Evolutionary conservation across 140 eudicot genomes (phyloP).

Genomic region (Cichorium intybus): DNA sequence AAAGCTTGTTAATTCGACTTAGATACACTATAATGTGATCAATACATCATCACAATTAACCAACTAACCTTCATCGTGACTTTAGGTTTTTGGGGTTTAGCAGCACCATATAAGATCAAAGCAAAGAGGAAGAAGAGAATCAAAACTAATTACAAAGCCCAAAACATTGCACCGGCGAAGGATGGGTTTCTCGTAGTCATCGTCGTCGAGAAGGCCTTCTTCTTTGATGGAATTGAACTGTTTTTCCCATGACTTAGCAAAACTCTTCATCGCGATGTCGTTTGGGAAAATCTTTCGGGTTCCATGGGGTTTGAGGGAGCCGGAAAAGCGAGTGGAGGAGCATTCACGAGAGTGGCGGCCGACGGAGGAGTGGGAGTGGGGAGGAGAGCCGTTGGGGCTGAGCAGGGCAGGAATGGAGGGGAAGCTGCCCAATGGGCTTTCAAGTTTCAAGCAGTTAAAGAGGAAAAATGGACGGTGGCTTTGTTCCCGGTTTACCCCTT

Average conservation of each 20-base stretch:
- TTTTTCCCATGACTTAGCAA: constrained; percentile 40
- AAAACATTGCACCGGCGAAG: constrained; percentile 68
- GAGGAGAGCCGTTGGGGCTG: constrained; percentile 85
- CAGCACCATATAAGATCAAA: constrained; percentile 68
- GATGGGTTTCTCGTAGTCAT: constrained; percentile 30
- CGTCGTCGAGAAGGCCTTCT: constrained; percentile 78
- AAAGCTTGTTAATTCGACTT: not conserved
- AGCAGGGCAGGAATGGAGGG: constrained; percentile 61
- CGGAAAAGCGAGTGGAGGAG: constrained; percentile 88
- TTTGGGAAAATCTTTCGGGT: constrained; percentile 50
- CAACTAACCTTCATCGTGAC: constrained; percentile 57
- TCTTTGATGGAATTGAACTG: constrained; percentile 70
- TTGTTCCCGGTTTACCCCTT: no score
- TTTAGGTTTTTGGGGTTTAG: constrained; percentile 75
- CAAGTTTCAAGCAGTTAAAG: no score
- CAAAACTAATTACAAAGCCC: constrained; percentile 55
- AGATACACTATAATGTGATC: not conserved
- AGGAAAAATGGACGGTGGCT: no score
- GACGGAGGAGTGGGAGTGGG: constrained; percentile 72
- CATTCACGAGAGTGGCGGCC: constrained; percentile 93
- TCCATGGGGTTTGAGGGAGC: constrained; percentile 55
- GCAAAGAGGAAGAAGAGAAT: constrained; percentile 64
- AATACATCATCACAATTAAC: not conserved
- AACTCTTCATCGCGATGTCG: constrained; percentile 40
- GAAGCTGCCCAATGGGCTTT: no score